These are phyloP conservation scores for Neoboletus subvelutipes DNA, from an alignment of 768 basidiomycete genomes.

Conservation along the genomic window DNA sequence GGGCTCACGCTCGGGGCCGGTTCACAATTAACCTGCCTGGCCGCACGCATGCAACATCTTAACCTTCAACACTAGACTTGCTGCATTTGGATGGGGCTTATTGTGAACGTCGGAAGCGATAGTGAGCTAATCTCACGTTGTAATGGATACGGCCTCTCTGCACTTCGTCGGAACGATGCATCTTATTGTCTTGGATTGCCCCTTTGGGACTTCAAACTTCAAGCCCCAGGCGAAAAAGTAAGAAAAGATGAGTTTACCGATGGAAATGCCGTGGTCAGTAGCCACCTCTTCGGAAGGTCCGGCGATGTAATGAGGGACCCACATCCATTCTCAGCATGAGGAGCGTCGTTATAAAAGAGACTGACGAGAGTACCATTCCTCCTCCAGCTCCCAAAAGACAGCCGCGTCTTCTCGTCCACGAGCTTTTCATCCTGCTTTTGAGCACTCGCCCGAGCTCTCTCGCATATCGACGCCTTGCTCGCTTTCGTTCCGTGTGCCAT, in stretches of 20 bases:
- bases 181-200: constrained; percentile 24
- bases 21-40: neutral
- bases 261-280: neutral
- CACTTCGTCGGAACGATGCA: neutral
- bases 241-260: no score
- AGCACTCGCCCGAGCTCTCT: neutral
- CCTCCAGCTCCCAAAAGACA: constrained; percentile 12
- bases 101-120: constrained; percentile 14
- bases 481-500: neutral
- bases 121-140: constrained; percentile 7
- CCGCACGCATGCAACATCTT: neutral
- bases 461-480: no score
- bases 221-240: no score
- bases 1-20: neutral
- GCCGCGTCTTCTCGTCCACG: neutral
- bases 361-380: neutral
- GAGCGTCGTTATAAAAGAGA: constrained; percentile 18
- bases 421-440: neutral
- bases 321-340: constrained; percentile 7
- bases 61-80: constrained; percentile 18
- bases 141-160: neutral
- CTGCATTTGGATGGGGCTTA: constrained; percentile 19
- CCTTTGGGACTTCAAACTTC: no score
- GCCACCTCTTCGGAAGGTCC: neutral
- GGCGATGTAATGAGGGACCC: neutral